Evolutionary conservation across 148 eudicot genomes (phyloP).

Genomic region (Arctostaphylos glauca): DNA sequence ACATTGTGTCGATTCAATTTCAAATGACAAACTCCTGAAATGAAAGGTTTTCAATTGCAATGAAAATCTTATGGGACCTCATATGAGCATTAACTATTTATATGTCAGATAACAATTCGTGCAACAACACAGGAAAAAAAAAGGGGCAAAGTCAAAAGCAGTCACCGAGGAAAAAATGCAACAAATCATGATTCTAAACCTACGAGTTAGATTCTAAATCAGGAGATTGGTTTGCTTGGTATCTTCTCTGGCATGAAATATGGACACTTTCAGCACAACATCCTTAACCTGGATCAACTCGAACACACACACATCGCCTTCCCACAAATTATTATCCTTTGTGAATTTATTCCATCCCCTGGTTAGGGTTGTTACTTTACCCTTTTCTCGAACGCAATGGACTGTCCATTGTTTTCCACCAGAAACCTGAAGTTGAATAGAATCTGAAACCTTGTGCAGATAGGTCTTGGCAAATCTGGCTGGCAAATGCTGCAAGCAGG

Average conservation of each 20-base stretch:
- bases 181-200: not conserved
- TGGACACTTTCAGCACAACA: slow-evolving; percentile 16
- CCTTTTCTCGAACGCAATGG: not conserved
- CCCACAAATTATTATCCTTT: slow-evolving; percentile 7
- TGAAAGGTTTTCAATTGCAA: no score
- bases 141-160: not conserved
- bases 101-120: not conserved
- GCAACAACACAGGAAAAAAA: not conserved
- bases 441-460: not conserved
- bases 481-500: not conserved
- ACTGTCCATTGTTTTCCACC: not conserved
- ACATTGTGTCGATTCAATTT: no score
- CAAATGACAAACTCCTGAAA: no score
- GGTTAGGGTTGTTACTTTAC: not conserved
- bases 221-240: not conserved
- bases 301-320: slow-evolving; percentile 28
- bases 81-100: not conserved
- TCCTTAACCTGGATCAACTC: slow-evolving; percentile 19
- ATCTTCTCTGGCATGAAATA: not conserved
- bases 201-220: not conserved
- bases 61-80: no score
- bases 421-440: not conserved
- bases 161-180: not conserved
- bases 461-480: not conserved
- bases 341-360: not conserved